Evolutionary conservation across 495 filamentous ascomycete species (phyloP), one percentile per base, ranked within the genome.

Genomic region (Penicillium chermesinum): DNA sequence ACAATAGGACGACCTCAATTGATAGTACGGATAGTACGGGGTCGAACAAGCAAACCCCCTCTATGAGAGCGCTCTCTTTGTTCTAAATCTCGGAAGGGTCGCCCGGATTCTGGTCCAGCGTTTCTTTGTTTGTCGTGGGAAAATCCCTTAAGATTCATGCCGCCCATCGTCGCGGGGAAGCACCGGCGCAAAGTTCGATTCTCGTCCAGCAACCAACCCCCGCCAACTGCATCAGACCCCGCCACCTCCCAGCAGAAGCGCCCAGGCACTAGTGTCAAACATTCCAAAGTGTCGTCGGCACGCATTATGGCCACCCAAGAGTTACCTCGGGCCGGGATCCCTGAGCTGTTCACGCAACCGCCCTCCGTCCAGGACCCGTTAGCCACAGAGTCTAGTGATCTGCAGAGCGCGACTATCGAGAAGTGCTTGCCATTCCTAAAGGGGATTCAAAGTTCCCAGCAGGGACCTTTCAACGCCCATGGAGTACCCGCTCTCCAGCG

Each of bases 401-500:
- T 78, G 36, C 90, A 95, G 63, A 71, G 81, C 38, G 71, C 83
- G 40, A 89, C 85, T 0, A 69, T 86, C 20, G 59, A 77, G 5
- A 77, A 76, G 49, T 90, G 89, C 54, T 69, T 91, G 9, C 84
- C 85, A 1, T 85, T 83, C 54, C 72, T 95, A 30, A 62, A 64
- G 19, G 72, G 69, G 39, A 55, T 64, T 44, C 60, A 71, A 16
- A 56, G 40, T 18, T 53, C 54, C 18, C 63, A 76, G 14, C 68
- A 67, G 38, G 70, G 70, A 20, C 64, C 70, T 7, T 76, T 78
- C 69, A 91, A 89, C 64, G 58, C 61, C 45, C 63, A 81, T 60
- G 88, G 88, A n/a, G 72, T 96, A 16, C 87, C 89, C 2, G 70
- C 72, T 15, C 78, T 98, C 32, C 71, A 81, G 41, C 82, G 86